Evolutionary conservation across 2,329 filamentous ascomycete genomes (phyloP).

Genomic region (Dendryphion nanum): DNA sequence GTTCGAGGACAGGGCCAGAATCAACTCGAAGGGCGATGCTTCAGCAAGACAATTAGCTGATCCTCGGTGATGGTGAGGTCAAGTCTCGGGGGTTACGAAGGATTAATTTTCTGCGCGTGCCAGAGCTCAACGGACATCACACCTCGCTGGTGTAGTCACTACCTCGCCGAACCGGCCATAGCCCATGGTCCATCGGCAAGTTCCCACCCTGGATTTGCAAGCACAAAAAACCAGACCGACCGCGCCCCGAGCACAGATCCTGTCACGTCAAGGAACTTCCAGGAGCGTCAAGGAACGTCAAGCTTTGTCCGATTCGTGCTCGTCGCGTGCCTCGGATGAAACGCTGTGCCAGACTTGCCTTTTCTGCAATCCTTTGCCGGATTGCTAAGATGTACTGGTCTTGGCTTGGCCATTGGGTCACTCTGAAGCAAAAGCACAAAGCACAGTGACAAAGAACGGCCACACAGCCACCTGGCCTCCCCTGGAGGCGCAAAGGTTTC

Average conservation of each 20-base stretch:
- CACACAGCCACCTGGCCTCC: no score
- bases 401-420: no score
- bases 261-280: no score
- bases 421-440: no score
- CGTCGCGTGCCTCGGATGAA: no score
- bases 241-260: background rate
- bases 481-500: no score
- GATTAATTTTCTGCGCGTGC: background rate
- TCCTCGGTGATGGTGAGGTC: conserved; percentile 17
- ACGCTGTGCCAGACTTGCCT: no score
- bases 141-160: background rate
- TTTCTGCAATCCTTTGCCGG: no score
- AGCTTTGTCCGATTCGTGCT: no score
- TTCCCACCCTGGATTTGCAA: background rate
- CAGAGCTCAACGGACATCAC: background rate
- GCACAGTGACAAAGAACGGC: no score
- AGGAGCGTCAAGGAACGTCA: conserved; percentile 25
- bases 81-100: conserved; percentile 14
- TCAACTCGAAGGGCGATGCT: conserved; percentile 11
- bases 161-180: background rate
- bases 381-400: no score
- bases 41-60: conserved; percentile 8
- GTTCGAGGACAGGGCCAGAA: conserved; percentile 4
- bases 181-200: background rate
- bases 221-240: background rate